phyloP scores from a whole-genome alignment of 495 filamentous ascomycete species.

The Xylaria palmicola region DNA sequence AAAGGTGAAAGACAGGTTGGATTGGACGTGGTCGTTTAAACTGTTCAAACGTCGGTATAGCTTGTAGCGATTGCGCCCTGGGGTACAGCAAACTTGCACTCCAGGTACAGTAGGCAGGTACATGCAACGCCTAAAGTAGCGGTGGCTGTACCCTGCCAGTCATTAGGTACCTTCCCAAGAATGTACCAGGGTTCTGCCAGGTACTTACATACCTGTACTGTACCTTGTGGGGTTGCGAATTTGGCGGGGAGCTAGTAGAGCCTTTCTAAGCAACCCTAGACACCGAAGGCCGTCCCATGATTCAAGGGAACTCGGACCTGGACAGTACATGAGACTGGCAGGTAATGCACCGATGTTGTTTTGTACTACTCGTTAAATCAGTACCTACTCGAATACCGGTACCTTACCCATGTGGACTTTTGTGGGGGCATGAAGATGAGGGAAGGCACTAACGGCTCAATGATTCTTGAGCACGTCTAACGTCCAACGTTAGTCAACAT shows the following conservation, averaged over 20 bases:
- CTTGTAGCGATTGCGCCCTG: background rate
- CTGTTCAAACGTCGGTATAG: too few relatives aligned
- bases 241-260: background rate
- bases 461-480: background rate
- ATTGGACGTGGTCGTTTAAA: conserved; percentile 2
- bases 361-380: background rate
- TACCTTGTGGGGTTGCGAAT: background rate
- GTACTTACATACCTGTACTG: background rate
- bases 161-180: background rate
- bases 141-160: background rate
- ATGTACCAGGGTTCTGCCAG: too few relatives aligned
- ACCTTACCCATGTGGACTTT: background rate
- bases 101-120: background rate
- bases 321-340: background rate
- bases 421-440: background rate
- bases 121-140: background rate
- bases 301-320: background rate
- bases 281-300: too few relatives aligned
- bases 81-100: background rate
- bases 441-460: background rate
- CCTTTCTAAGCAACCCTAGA: background rate
- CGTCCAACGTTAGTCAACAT: too few relatives aligned
- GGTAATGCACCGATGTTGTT: background rate
- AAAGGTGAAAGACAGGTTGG: background rate
- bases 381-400: background rate